These are phyloP conservation scores for Linum tenue DNA, from an alignment of 345 rosid species.

Conservation along the genomic window DNA sequence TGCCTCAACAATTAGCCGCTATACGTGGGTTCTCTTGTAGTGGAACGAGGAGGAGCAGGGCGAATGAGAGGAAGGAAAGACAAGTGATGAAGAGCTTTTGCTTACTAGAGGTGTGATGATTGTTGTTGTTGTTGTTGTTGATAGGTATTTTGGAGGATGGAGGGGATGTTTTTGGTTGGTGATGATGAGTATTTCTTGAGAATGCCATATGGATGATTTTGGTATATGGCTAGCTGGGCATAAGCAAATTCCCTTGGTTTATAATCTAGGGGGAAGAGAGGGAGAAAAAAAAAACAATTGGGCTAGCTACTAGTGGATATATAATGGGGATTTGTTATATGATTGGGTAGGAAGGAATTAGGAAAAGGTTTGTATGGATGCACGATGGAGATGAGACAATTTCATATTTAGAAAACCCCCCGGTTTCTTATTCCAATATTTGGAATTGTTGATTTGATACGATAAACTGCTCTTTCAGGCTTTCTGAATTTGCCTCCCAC, in stretches of 20 bases:
- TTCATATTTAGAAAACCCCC: too few relatives aligned
- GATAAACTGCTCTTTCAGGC: too few relatives aligned
- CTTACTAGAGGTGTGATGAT: neutral
- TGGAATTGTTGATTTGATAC: too few relatives aligned
- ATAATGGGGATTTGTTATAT: neutral
- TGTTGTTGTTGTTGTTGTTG: too few relatives aligned
- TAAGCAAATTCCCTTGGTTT: neutral
- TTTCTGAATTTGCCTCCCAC: too few relatives aligned
- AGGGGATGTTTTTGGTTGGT: neutral
- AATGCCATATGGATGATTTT: neutral
- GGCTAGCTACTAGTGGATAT: neutral
- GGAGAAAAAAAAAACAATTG: neutral
- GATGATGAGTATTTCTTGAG: neutral
- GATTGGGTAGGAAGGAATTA: neutral
- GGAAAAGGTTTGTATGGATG: neutral
- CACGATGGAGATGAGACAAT: neutral
- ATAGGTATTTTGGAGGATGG: neutral
- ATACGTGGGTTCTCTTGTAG: too few relatives aligned
- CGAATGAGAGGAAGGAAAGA: slow-evolving; percentile 36
- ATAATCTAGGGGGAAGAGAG: neutral
- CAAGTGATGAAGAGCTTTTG: slow-evolving; percentile 28
- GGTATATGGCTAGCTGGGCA: neutral
- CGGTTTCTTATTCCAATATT: too few relatives aligned
- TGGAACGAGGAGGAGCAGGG: slow-evolving; percentile 27
- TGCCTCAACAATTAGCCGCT: too few relatives aligned